Evolutionary conservation across 352 stramenopile species (phyloP).

Genomic region (Phytophthora pini): DNA sequence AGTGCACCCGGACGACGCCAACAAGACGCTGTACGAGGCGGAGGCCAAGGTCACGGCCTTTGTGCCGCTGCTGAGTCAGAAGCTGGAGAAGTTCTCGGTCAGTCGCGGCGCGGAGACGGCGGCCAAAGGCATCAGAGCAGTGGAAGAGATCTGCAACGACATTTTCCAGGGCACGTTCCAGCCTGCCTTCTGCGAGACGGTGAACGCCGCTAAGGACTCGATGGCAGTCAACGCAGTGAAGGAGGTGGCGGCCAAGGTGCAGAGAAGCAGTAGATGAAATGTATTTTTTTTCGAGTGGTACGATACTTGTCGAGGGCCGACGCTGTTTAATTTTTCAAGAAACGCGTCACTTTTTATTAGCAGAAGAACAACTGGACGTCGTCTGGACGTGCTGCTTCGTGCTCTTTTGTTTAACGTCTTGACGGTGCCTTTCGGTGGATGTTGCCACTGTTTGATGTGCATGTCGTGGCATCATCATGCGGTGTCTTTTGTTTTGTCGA

Average conservation of each 20-base stretch:
- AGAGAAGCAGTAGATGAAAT: conserved; percentile 24
- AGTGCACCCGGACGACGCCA: conserved; percentile 58
- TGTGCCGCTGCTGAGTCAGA: conserved; percentile 80
- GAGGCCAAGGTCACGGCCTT: conserved; percentile 86
- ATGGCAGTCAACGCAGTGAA: conserved; percentile 12
- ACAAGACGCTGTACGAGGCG: conserved; percentile 71
- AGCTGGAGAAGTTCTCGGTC: conserved; percentile 84
- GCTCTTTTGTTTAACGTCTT: conserved; percentile 11
- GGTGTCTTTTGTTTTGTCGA: conserved; percentile 24
- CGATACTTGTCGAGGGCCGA: neutral
- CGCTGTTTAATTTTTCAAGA: neutral
- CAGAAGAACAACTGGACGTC: conserved; percentile 1
- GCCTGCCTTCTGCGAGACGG: conserved; percentile 63
- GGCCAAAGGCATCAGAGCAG: conserved; percentile 78
- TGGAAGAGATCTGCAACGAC: conserved; percentile 85
- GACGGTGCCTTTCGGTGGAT: conserved; percentile 3
- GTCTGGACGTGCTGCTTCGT: neutral
- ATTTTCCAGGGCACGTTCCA: conserved; percentile 88
- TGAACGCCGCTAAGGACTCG: conserved; percentile 8
- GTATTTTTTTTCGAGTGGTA: neutral
- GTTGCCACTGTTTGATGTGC: conserved; percentile 2
- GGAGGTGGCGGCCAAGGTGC: conserved; percentile 8
- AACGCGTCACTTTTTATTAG: conserved; percentile 33
- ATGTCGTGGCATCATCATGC: conserved; percentile 14
- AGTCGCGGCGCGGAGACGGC: conserved; percentile 76